Evolutionary conservation across 163 green algal genomes (phyloP), one percentile per base, ranked within the genome.

Genomic region (Scenedesmus sp.): DNA sequence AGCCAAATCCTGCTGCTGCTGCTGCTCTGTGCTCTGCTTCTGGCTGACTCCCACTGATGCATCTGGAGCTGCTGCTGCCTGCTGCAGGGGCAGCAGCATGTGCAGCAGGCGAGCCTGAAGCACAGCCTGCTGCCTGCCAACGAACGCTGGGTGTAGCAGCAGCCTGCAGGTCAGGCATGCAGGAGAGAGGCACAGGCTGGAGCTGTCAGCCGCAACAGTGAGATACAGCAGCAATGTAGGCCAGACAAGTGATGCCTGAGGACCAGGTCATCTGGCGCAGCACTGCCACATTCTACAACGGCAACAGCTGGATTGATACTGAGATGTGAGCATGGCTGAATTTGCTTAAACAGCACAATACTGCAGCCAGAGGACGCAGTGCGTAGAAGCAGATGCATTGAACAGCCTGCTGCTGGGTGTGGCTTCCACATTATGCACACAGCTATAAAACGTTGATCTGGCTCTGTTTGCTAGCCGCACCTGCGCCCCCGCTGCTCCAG

Each of bases 71-170:
- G 64, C 64, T 73, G 64, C 64, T 79, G 90, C 94, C 85, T 96
- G 94, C 57, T 90, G 88, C 59, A 96, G 86, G 4, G 74, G 88
- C 15, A 88, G 84, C 23, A 62, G 54, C 18, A 79, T 16, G 18
- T 56, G 85, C 13, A 23, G n/a, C 20, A 62, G 67, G 4, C 60
- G 18, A 3, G 16, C 16, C 13, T 82, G 74, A 64, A 83, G 64
- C 85, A 89, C 10, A 10, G 6, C 15, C 59, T 64, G 54, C 82
- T 87, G 52, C 4, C 16, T 70, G n/a, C 3, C 23, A 18, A 79
- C 6, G 5, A 52, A 56, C 4, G 55, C 5, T 54, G 15, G 82
- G 59, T 87, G 23, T 6, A 52, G 57, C 59, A 4, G 52, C 57
- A 60, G 82, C 59, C 54, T n/a, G 23, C 81, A 57, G n/a, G 16